Evolutionary conservation across 345 rosid species (phyloP).

Genomic region (Cardamine chenopodiifolia): DNA sequence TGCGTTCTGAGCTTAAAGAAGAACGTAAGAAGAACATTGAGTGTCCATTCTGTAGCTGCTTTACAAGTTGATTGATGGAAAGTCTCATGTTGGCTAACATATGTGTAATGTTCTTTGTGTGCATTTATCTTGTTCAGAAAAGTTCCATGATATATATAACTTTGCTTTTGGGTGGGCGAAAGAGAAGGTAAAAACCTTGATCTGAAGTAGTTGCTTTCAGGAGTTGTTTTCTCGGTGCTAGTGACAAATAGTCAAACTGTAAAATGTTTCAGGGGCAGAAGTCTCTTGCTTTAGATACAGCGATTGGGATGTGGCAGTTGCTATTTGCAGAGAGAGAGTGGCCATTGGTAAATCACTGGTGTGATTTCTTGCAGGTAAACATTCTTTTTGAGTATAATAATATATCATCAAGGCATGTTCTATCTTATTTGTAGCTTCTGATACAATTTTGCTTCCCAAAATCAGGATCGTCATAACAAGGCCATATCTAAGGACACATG

Average conservation of each 20-base stretch:
- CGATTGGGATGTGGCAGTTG: conserved; percentile 99
- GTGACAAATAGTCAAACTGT: conserved; percentile 1
- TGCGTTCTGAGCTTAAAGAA: conserved; percentile 96
- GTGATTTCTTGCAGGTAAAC: conserved; percentile 90
- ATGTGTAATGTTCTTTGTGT: conserved; percentile 24
- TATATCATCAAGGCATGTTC: conserved; percentile 5
- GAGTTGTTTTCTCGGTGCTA: neutral
- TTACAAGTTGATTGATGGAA: neutral
- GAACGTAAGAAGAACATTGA: conserved; percentile 61
- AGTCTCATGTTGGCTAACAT: conserved; percentile 23
- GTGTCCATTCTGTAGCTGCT: conserved; percentile 20
- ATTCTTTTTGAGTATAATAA: conserved; percentile 1
- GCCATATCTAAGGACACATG: conserved; percentile 97
- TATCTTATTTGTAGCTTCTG: conserved; percentile 17
- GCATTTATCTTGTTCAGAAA: conserved; percentile 61
- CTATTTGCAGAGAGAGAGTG: conserved; percentile 93
- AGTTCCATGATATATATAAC: conserved; percentile 89
- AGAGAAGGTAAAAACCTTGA: conserved; percentile 73
- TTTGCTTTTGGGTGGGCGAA: conserved; percentile 98
- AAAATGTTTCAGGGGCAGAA: conserved; percentile 79
- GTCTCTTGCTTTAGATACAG: conserved; percentile 96
- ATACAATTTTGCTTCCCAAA: conserved; percentile 34
- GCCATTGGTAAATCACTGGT: conserved; percentile 94
- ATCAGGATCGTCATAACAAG: conserved; percentile 92
- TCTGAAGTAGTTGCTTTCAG: neutral